Conservation (phyloP, 2,329 filamentous ascomycete species). For the Thermochaetoides dissita region DNA sequence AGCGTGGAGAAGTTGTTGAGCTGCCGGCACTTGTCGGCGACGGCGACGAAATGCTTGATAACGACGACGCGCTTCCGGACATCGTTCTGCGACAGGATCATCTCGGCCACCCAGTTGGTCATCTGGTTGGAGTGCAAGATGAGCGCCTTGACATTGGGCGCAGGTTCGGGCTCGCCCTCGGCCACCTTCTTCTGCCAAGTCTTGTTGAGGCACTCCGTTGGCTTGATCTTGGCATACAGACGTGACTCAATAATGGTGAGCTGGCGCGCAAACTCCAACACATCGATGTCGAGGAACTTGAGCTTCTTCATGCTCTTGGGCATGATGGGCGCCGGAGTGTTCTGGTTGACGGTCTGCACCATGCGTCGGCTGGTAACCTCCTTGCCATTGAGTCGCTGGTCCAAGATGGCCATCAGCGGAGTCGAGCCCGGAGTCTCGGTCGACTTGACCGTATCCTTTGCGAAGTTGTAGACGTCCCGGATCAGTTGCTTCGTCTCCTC, state of each 20-base stretch:
- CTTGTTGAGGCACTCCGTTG: conserved; percentile 93
- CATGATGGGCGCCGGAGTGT: conserved; percentile 75
- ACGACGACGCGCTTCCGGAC: conserved; percentile 93
- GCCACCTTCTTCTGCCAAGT: conserved; percentile 94
- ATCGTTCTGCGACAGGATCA: conserved; percentile 90
- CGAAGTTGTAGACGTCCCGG: conserved; percentile 78
- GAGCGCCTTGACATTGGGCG: conserved; percentile 85
- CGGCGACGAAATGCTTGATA: conserved; percentile 94
- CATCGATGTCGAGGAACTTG: conserved; percentile 94
- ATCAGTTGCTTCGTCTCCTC: conserved; percentile 75
- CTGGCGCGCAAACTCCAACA: conserved; percentile 91
- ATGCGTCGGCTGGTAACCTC: conserved; percentile 76
- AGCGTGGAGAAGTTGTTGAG: conserved; percentile 96
- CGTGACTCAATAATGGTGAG: conserved; percentile 93
- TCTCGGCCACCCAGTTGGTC: conserved; percentile 98
- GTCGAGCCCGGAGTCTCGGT: conserved; percentile 83
- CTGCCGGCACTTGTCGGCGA: conserved; percentile 91
- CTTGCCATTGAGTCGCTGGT: conserved; percentile 77
- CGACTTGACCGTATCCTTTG: conserved; percentile 79
- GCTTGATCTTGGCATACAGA: conserved; percentile 89
- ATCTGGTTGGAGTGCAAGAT: conserved; percentile 97
- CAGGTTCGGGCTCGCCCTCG: conserved; percentile 70
- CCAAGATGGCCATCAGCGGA: conserved; percentile 71
- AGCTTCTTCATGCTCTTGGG: conserved; percentile 99
- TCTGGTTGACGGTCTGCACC: conserved; percentile 71